These are phyloP conservation scores for Erodium trifolium DNA, from an alignment of 441 rosid species.

Conservation along the genomic window DNA sequence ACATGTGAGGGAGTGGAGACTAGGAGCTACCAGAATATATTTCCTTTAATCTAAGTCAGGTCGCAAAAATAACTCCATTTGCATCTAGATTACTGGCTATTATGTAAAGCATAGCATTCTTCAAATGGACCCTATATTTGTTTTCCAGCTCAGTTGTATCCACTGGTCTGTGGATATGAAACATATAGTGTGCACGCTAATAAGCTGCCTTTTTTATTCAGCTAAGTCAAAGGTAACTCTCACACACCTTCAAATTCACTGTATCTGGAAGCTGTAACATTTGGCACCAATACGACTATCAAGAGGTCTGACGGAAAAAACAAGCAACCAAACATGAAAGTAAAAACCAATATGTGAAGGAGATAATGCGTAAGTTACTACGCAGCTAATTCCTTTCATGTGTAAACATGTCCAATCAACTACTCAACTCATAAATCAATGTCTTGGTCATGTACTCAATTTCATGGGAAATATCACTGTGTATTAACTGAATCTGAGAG, in stretches of 20 bases:
- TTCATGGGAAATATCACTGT: not conserved
- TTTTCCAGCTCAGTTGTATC: not conserved
- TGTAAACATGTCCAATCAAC: not conserved
- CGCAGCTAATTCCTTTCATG: not conserved
- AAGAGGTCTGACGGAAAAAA: not conserved
- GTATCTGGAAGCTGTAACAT: not conserved
- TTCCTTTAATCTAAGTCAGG: constrained; percentile 1
- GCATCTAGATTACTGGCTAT: not conserved
- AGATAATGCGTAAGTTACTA: not conserved
- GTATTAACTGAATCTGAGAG: not conserved
- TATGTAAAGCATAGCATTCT: not conserved
- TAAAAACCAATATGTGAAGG: not conserved
- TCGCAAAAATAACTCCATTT: not conserved
- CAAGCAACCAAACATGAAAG: not conserved
- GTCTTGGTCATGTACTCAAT: not conserved
- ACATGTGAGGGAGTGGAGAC: not conserved
- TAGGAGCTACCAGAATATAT: not conserved
- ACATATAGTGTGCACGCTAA: not conserved
- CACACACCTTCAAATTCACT: not conserved
- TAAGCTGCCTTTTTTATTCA: not conserved
- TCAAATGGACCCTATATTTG: not conserved
- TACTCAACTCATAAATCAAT: not conserved
- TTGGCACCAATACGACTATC: not conserved
- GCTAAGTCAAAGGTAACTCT: not conserved
- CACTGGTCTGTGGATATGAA: not conserved